Evolutionary conservation across 164 flowering plant genomes (phyloP).

Genomic region (Magnolia kwangsiensis): DNA sequence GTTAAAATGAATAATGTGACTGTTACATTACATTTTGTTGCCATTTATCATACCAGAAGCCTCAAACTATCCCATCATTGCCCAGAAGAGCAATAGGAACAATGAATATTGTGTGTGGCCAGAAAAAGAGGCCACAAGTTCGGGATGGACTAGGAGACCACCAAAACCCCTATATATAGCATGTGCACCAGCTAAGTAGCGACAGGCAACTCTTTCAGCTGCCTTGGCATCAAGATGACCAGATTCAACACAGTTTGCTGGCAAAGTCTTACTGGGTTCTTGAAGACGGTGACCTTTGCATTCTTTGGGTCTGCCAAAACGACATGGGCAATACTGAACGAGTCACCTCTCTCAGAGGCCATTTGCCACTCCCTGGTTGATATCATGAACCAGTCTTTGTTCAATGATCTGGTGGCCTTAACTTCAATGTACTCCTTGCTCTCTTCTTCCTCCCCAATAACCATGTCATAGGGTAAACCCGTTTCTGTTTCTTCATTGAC

Average conservation of each 20-base stretch:
- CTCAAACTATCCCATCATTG: background rate
- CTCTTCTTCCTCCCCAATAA: constrained; percentile 37
- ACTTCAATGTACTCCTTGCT: constrained; percentile 71
- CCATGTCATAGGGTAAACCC: constrained; percentile 78
- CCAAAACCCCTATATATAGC: background rate
- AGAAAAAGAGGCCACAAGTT: too few species aligned
- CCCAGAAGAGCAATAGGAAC: too few species aligned
- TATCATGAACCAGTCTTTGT: constrained; percentile 80
- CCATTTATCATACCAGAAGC: background rate
- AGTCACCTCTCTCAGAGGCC: constrained; percentile 71
- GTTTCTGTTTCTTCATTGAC: constrained; percentile 70
- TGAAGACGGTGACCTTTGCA: constrained; percentile 53
- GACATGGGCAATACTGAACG: constrained; percentile 73
- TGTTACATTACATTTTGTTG: background rate
- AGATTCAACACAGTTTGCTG: constrained; percentile 50
- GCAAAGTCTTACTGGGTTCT: constrained; percentile 61
- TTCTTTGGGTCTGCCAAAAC: constrained; percentile 32
- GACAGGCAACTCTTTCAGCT: constrained; percentile 11
- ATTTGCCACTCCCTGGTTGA: constrained; percentile 80
- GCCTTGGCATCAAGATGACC: constrained; percentile 54
- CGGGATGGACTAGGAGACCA: too few species aligned
- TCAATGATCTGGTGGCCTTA: constrained; percentile 66
- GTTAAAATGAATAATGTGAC: background rate
- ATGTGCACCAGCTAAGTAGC: background rate
- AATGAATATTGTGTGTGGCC: too few species aligned